Evolutionary conservation across 208 protist species (phyloP).

Genomic region (Sergeia podlipaevii): DNA sequence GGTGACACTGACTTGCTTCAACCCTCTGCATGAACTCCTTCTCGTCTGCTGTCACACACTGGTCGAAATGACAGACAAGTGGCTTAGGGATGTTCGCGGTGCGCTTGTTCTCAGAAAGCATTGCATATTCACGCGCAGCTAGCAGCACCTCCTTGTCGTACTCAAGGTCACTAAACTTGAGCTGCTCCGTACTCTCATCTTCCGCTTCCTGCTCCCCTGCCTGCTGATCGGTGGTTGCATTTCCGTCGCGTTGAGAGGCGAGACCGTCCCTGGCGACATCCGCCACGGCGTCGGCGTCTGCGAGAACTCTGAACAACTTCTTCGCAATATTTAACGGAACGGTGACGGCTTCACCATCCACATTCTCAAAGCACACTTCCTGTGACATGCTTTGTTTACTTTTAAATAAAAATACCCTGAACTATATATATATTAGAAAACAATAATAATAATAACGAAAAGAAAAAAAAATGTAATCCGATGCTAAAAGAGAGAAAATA

Average conservation of each 20-base stretch:
- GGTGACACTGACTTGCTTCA: slow-evolving; percentile 28
- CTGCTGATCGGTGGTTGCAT: slow-evolving; percentile 16
- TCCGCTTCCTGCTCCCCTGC: slow-evolving; percentile 16
- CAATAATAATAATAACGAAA: no score
- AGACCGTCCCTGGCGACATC: background rate
- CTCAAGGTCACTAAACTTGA: slow-evolving; percentile 37
- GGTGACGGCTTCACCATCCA: slow-evolving; percentile 3
- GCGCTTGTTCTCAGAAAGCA: slow-evolving; percentile 15
- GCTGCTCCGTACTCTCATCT: slow-evolving; percentile 3
- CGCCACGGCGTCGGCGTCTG: background rate
- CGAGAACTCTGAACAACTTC: background rate
- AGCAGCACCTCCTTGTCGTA: slow-evolving; percentile 29
- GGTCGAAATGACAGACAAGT: slow-evolving; percentile 21
- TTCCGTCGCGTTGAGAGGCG: background rate
- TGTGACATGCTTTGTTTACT: no score
- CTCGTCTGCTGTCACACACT: slow-evolving; percentile 27
- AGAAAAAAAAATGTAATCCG: no score
- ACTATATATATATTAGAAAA: no score
- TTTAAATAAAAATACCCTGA: no score
- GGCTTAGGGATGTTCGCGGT: slow-evolving; percentile 40
- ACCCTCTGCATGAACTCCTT: slow-evolving; percentile 33
- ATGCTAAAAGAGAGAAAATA: no score
- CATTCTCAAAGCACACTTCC: slow-evolving; percentile 7
- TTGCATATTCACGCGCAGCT: slow-evolving; percentile 24
- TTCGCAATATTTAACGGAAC: slow-evolving; percentile 3